Conservation (phyloP, 441 rosid species). For the Raphanus hybrid region DNA sequence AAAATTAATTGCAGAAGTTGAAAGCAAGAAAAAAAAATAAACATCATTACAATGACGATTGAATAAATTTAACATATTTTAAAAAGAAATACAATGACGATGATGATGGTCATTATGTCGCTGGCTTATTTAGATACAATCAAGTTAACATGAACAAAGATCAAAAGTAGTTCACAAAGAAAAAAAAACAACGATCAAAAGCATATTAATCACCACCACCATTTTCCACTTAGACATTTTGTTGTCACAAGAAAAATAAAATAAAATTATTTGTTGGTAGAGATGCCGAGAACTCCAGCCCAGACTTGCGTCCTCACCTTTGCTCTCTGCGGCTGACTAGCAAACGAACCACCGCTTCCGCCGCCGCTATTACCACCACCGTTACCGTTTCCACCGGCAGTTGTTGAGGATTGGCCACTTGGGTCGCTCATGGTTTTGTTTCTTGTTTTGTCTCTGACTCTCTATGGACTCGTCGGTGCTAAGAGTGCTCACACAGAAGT, state of each 20-base stretch:
- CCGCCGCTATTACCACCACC: background rate
- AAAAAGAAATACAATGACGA: too few relatives aligned
- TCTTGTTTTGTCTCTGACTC: background rate
- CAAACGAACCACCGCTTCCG: conserved; percentile 28
- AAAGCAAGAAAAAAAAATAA: background rate
- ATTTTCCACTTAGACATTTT: conserved; percentile 12
- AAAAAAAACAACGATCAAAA: background rate
- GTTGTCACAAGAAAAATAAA: background rate
- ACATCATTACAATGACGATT: conserved; percentile 15
- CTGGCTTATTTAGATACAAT: conserved; percentile 15
- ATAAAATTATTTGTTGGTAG: conserved; percentile 24
- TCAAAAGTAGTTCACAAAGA: background rate
- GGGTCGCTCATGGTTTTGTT: conserved; percentile 38
- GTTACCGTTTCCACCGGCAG: conserved; percentile 12
- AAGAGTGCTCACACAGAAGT: conserved; percentile 5
- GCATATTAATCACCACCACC: conserved; percentile 18
- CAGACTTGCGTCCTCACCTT: conserved; percentile 41
- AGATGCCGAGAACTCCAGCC: conserved; percentile 39
- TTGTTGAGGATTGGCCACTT: conserved; percentile 32
- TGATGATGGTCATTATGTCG: conserved; percentile 3
- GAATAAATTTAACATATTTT: too few relatives aligned
- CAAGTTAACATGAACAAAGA: conserved; percentile 15
- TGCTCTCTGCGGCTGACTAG: conserved; percentile 38
- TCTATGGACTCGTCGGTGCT: conserved; percentile 21
- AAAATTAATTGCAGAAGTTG: conserved; percentile 1